These are phyloP conservation scores for Papiliotrema nemorosa DNA, from an alignment of 1,284 basidiomycete species.

Conservation along the genomic window DNA sequence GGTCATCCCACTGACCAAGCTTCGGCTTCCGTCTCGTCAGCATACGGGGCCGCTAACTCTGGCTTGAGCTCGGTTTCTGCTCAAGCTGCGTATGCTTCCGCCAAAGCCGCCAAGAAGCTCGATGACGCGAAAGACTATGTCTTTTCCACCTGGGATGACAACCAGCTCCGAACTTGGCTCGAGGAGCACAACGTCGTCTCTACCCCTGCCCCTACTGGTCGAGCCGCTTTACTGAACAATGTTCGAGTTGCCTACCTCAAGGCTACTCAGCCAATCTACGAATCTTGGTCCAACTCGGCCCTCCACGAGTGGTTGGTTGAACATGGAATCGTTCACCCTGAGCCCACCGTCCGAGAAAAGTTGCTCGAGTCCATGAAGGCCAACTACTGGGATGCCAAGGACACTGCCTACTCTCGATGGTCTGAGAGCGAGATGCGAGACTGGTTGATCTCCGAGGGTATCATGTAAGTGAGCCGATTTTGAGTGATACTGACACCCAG, in stretches of 20 bases:
- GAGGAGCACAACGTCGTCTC: conserved; percentile 69
- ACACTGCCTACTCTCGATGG: conserved; percentile 69
- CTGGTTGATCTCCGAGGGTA: conserved; percentile 52
- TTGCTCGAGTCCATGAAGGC: conserved; percentile 67
- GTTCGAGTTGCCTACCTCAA: conserved; percentile 66
- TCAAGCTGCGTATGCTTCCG: conserved; percentile 52
- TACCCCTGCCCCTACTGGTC: conserved; percentile 60
- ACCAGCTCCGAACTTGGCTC: conserved; percentile 60
- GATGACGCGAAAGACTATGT: conserved; percentile 79
- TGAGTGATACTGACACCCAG: conserved; percentile 19
- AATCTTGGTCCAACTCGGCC: conserved; percentile 79
- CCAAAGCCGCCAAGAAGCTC: conserved; percentile 52
- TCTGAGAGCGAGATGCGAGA: conserved; percentile 47
- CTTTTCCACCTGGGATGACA: conserved; percentile 83
- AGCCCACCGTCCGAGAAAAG: conserved; percentile 64
- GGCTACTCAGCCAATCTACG: conserved; percentile 64
- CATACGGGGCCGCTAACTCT: conserved; percentile 54
- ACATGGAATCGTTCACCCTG: conserved; percentile 65
- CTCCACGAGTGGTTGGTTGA: conserved; percentile 79
- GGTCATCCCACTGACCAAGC: conserved; percentile 51
- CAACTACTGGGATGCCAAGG: conserved; percentile 67
- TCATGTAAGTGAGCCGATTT: conserved; percentile 37
- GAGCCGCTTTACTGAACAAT: conserved; percentile 64
- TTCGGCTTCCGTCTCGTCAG: conserved; percentile 38
- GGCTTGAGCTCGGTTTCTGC: conserved; percentile 35